Base-by-base conservation (phyloP, 1,284 basidiomycete species). In the Tremellales sp. region DNA sequence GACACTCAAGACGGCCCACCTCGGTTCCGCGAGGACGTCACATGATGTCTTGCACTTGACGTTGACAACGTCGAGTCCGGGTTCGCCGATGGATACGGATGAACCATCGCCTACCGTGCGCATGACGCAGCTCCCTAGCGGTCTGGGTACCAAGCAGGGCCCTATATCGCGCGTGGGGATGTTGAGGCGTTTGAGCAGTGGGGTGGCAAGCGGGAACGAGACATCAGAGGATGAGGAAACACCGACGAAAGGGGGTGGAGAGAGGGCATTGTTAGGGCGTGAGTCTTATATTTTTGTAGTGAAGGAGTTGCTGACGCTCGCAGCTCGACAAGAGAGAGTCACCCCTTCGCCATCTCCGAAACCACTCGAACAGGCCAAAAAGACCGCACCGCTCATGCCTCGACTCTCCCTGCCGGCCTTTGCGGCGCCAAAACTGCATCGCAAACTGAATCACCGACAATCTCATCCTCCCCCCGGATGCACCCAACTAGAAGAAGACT, bases 1-100 rank as follows among this genome's bases (percentile, higher is more conserved):
- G 1, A 50, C 47, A 2, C 47, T 51, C 4, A 43, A 45, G 5
- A 53, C 48, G 46, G 60, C 60, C 50, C 50, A 49, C 1, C 50
- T 53, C 4, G 39, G 55, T 5, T 48, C 56, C 3, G 40, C 47
- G 4, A 47, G 49, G 31, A 46, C 38, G 16, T 32, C 41, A 2
- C 43, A 45, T 4, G 40, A 48, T 2, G 51, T 63, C 9, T 65
- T 64, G 8, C 57, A 60, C 18, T 38, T 70, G 18, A 67, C 61
- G 9, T 43, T 71, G 13, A 66, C 64, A 7, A 55, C 53, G 1
- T 67, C 63, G 0, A 72, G 67, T 42, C 72, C 70, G 40, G 74
- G 44, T 1, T 63, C 72, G 48, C 72, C 69, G 26, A 76, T 68
- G 40, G 76, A 59, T 27, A 72, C 59, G 4, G 73, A 65, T 37